These are phyloP conservation scores for Wickerhamiella kazuoi DNA, from an alignment of 805 yeast genomes.

Conservation along the genomic window DNA sequence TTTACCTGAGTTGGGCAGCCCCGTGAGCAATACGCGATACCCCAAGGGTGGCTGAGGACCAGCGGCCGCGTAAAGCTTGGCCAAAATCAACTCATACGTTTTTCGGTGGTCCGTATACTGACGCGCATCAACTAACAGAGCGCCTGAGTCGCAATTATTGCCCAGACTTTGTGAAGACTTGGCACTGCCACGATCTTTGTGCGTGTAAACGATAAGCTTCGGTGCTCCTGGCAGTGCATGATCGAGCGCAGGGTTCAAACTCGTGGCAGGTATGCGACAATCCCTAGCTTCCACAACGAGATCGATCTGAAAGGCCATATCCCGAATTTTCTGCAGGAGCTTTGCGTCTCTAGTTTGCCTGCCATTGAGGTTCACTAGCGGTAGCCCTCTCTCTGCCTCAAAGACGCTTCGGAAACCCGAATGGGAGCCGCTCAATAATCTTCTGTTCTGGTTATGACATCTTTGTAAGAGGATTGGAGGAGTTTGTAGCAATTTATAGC, in stretches of 20 bases:
- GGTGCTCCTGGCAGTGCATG: conserved; percentile 36
- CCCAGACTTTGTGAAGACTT: conserved; percentile 23
- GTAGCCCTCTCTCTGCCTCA: no score
- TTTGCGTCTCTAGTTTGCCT: conserved; percentile 16
- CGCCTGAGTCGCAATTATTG: conserved; percentile 36
- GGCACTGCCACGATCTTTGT: conserved; percentile 43
- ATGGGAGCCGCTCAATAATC: no score
- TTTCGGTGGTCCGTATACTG: conserved; percentile 30
- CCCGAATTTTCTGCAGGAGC: conserved; percentile 50
- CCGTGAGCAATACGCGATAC: conserved; percentile 54
- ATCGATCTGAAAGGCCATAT: conserved; percentile 63
- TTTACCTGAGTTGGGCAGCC: conserved; percentile 98
- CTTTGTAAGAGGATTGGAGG: no score
- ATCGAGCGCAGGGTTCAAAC: conserved; percentile 67
- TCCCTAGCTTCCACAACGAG: conserved; percentile 74
- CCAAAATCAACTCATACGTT: conserved; percentile 33
- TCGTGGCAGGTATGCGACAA: conserved; percentile 71
- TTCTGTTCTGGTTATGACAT: no score
- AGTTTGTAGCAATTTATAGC: no score
- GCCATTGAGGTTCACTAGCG: no score
- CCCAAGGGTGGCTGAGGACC: conserved; percentile 75
- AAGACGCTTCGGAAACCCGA: no score
- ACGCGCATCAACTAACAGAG: conserved; percentile 42
- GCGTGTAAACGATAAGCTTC: conserved; percentile 57
- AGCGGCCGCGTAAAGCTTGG: conserved; percentile 24